These are phyloP conservation scores for Colletotrichum sp. DNA, from an alignment of 2,329 filamentous ascomycete species.

Conservation along the genomic window DNA sequence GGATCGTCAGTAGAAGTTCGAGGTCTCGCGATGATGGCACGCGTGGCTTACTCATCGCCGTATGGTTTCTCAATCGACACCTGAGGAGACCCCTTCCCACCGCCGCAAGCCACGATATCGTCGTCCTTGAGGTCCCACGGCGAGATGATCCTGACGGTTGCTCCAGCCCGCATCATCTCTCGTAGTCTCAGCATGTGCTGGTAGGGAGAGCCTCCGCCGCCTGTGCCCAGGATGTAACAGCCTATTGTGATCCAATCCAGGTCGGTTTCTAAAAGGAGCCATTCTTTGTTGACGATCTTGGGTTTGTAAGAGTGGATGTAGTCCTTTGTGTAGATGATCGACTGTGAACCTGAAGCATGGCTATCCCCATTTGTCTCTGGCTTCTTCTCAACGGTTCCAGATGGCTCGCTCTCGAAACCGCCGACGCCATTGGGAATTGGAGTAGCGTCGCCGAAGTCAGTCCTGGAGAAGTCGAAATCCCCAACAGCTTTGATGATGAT, in stretches of 20 bases:
- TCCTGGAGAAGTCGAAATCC: not conserved
- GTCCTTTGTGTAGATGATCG: not conserved
- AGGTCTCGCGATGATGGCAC: too few species aligned
- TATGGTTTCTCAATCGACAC: not conserved
- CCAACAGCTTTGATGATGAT: not conserved
- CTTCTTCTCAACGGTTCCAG: not conserved
- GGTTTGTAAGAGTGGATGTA: not conserved
- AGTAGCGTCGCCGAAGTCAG: not conserved
- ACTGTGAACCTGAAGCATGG: fast-evolving
- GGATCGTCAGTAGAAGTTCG: too few species aligned
- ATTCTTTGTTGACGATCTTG: not conserved
- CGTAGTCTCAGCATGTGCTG: conserved; percentile 51
- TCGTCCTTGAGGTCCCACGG: not conserved
- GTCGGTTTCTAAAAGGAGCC: not conserved
- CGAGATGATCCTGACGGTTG: conserved; percentile 41
- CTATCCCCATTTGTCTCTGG: not conserved
- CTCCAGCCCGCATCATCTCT: conserved; percentile 54
- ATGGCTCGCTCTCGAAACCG: not conserved
- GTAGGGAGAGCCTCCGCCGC: conserved; percentile 40
- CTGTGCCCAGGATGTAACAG: conserved; percentile 40
- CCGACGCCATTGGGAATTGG: not conserved
- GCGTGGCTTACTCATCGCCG: not conserved
- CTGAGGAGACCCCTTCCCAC: not conserved
- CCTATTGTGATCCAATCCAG: conserved; percentile 39
- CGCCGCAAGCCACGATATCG: not conserved